phyloP scores from a whole-genome alignment of 352 stramenopile genomes.

The Nothophytophthora sp. region DNA sequence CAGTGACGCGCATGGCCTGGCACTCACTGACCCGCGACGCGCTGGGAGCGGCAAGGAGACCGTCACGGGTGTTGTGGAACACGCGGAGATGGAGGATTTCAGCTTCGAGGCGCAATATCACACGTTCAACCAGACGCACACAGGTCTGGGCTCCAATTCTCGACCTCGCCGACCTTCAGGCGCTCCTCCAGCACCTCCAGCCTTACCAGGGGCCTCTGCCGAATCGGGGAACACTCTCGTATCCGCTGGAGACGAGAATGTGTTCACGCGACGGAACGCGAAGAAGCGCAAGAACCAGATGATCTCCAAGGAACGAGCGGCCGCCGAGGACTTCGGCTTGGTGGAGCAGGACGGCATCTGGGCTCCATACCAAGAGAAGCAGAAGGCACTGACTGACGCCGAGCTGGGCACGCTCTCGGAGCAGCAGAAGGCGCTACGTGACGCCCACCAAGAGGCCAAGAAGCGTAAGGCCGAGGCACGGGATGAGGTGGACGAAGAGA shows the following conservation, averaged over 20 bases:
- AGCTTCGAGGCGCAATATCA: constrained; percentile 86
- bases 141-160: constrained; percentile 23
- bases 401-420: constrained; percentile 55
- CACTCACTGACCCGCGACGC: constrained; percentile 28
- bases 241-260: constrained; percentile 19
- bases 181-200: constrained; percentile 23
- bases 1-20: constrained; percentile 1
- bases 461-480: constrained; percentile 58
- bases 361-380: constrained; percentile 64
- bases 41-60: constrained; percentile 68
- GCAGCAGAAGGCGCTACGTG: constrained; percentile 48
- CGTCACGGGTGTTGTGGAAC: constrained; percentile 77
- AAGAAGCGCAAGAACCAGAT: constrained; percentile 47
- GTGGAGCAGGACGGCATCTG: constrained; percentile 51
- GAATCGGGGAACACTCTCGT: constrained; percentile 27
- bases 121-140: constrained; percentile 62
- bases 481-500: constrained; percentile 68
- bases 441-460: constrained; percentile 61
- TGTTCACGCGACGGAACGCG: constrained; percentile 39
- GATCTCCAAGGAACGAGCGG: constrained; percentile 32
- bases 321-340: constrained; percentile 47
- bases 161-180: constrained; percentile 15
- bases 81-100: constrained; percentile 68
- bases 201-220: constrained; percentile 22
- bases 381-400: constrained; percentile 36